Conservation (phyloP, 1,284 basidiomycete species). For the Pholiota adiposa region DNA sequence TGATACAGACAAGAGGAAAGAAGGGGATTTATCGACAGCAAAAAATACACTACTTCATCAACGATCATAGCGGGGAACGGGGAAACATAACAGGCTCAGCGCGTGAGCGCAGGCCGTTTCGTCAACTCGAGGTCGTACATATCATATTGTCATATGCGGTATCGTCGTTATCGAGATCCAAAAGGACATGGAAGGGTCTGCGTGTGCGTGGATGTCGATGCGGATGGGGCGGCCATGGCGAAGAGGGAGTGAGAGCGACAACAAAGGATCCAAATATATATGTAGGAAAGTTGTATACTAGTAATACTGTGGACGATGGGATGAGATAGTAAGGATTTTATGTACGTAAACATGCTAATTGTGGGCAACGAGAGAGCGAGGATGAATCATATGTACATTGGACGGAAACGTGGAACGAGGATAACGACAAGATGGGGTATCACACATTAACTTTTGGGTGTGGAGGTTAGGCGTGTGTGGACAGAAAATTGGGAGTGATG, state of each 20-base stretch:
- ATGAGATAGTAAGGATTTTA: neutral
- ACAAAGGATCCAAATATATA: neutral
- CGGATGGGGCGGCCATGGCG: neutral
- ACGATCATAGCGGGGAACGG: neutral
- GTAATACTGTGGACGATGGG: neutral
- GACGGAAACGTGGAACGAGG: neutral
- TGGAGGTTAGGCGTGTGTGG: neutral
- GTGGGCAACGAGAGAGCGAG: neutral
- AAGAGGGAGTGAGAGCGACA: neutral
- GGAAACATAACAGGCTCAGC: neutral
- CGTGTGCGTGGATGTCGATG: neutral
- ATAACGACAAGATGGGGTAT: neutral
- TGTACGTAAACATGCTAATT: neutral
- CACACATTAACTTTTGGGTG: neutral
- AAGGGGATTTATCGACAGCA: neutral
- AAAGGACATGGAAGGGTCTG: neutral
- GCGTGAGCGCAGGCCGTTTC: neutral
- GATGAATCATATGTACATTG: neutral
- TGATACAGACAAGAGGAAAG: neutral
- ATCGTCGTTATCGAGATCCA: neutral
- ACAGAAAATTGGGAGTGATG: neutral
- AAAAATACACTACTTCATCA: neutral
- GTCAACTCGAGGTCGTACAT: neutral
- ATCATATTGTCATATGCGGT: neutral
- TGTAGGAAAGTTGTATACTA: neutral